Base-by-base conservation (phyloP, 257 asterid genomes). In the Solanum ahanhuiri region DNA sequence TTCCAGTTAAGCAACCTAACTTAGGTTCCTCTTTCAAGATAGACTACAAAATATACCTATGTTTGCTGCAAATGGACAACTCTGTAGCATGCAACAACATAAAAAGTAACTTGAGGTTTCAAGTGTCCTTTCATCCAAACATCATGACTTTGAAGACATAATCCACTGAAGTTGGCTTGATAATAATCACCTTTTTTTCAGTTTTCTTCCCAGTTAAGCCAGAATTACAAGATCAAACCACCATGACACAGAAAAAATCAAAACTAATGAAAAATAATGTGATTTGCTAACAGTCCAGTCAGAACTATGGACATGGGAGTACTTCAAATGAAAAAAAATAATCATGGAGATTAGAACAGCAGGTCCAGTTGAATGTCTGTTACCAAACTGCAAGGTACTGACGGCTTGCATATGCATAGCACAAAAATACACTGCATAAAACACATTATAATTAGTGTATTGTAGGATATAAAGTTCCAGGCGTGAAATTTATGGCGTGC, bases 381-480 rank as follows among this genome's bases (percentile, higher is more conserved):
- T 23, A 58, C 86, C 18, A 83, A 83, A 63, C 86, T 66, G 43
- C 84, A 30, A 20, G 34, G 66, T 14, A 81, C 23, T 28, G 67
- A 39, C 28, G 15, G 43, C 43, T 25, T 25, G 84, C 41, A 45
- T 79, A 79, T 35, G 77, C 67, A 34, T 88, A 60, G 85, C 90
- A 66, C 39, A 85, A 43, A 83, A 35, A 84, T 83, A 84, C 89
- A 88, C 96, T 92, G 95, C 92, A 86, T 70, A 87, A 23, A 60
- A 67, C 58, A 57, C 35, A 34, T 48, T 81, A 51, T 81, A 48
- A 30, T 81, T 48, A 81, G 67, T 28, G 84, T 4, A 79, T 45
- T 79, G 23, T 77, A 57, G 43, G 70, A 7, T 45, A 86, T 39
- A 34, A 51, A 22, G 15, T 33, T 43, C 63, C 33, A 30, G 54